Evolutionary conservation across 2,329 filamentous ascomycete species (phyloP).

Genomic region (Escovopsis weberi): DNA sequence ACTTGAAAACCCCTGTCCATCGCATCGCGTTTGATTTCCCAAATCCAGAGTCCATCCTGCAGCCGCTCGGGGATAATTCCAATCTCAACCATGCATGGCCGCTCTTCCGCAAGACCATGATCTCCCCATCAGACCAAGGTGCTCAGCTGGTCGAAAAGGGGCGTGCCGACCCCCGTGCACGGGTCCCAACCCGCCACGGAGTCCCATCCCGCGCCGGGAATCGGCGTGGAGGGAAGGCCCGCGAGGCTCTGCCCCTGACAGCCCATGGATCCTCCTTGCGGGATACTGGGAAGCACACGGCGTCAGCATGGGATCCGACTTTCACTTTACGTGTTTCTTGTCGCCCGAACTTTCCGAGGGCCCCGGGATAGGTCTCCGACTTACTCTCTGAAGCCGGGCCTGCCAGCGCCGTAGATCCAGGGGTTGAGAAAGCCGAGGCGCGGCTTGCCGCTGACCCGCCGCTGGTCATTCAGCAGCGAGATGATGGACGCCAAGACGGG

Average conservation of each 20-base stretch:
- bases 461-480: constrained; percentile 48
- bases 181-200: constrained; percentile 7
- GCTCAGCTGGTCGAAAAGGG: constrained; percentile 5
- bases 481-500: constrained; percentile 50
- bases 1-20: no score
- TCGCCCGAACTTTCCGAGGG: no score
- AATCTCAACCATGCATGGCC: no score
- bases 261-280: constrained; percentile 17
- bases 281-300: constrained; percentile 15
- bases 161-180: constrained; percentile 7
- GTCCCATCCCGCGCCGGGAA: constrained; percentile 7
- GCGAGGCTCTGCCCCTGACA: constrained; percentile 16
- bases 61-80: no score
- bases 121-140: no score
- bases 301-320: constrained; percentile 1
- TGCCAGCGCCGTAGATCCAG: constrained; percentile 34
- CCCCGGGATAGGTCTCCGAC: constrained; percentile 2
- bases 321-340: no score
- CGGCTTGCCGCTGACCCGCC: constrained; percentile 37
- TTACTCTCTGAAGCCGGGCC: constrained; percentile 21
- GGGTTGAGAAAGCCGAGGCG: constrained; percentile 47
- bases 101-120: no score
- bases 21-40: no score
- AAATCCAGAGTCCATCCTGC: no score
- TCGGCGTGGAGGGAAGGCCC: constrained; percentile 12